These are phyloP conservation scores for Eutrema japonicum DNA, from an alignment of 345 rosid genomes.

Conservation along the genomic window DNA sequence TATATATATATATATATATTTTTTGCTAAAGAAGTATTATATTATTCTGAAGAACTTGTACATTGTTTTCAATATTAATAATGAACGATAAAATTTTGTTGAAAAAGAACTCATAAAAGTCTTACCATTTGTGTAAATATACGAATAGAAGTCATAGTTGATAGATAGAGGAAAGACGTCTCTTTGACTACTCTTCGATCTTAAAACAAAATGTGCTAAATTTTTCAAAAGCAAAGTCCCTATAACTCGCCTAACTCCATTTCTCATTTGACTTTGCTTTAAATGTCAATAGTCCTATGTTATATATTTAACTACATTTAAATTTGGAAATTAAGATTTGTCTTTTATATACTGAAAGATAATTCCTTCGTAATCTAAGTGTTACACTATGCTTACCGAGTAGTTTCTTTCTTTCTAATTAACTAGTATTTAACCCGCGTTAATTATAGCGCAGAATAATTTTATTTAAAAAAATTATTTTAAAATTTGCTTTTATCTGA, in stretches of 20 bases:
- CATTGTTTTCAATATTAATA: not conserved
- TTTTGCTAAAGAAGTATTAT: not conserved
- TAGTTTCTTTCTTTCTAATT: not conserved
- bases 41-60: not conserved
- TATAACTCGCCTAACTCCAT: slow-evolving; percentile 44
- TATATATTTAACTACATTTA: not conserved
- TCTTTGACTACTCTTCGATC: slow-evolving; percentile 40
- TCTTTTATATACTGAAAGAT: not conserved
- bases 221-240: slow-evolving; percentile 39
- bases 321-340: not conserved
- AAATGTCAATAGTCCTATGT: slow-evolving; percentile 39
- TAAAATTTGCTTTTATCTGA: no score
- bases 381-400: slow-evolving; percentile 6
- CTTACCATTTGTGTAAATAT: slow-evolving; percentile 19
- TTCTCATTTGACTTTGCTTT: slow-evolving; percentile 43
- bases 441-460: no score
- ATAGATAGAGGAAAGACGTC: slow-evolving; percentile 40
- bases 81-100: slow-evolving; percentile 5
- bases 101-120: slow-evolving; percentile 14
- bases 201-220: slow-evolving; percentile 25
- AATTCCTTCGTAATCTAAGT: not conserved
- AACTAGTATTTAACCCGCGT: no score
- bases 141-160: slow-evolving; percentile 32
- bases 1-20: not conserved
- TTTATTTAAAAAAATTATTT: no score